These are phyloP conservation scores for Pythium grandisporangium DNA, from an alignment of 352 stramenopile species.

Conservation along the genomic window DNA sequence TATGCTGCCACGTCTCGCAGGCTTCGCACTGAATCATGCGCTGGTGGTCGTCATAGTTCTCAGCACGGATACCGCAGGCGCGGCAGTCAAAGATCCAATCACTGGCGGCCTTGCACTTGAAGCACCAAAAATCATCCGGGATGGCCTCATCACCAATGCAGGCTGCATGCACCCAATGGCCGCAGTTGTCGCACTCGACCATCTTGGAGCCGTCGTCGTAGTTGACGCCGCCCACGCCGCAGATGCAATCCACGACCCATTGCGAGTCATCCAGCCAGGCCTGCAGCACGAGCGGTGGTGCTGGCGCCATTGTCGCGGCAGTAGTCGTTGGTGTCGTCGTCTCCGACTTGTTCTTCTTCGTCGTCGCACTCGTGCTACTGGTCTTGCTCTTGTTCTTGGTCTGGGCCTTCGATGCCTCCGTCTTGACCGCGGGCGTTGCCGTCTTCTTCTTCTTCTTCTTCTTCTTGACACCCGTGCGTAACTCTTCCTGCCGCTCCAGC, in stretches of 20 bases:
- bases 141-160: conserved; percentile 32
- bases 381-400: too few relatives aligned
- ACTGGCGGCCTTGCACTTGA: conserved; percentile 21
- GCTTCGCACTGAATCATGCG: conserved; percentile 69
- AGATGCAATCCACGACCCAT: conserved; percentile 25
- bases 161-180: conserved; percentile 42
- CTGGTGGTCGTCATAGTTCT: conserved; percentile 58
- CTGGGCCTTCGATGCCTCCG: too few relatives aligned
- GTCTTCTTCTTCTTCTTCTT: conserved; percentile 20
- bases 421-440: too few relatives aligned
- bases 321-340: background rate
- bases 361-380: background rate
- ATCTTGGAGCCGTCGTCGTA: conserved; percentile 33
- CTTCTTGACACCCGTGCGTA: conserved; percentile 21
- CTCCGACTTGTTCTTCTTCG: conserved; percentile 2
- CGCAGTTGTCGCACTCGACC: conserved; percentile 29
- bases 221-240: conserved; percentile 19
- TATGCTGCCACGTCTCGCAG: conserved; percentile 74
- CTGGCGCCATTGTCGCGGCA: background rate
- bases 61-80: conserved; percentile 37
- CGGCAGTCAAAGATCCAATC: conserved; percentile 69
- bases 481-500: conserved; percentile 5
- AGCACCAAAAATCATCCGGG: conserved; percentile 51
- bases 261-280: conserved; percentile 16
- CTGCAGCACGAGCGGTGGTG: too few relatives aligned